A percentile compares a stretch with the other conserved stretches of the same genome.
Conservation (phyloP, 2,329 filamentous ascomycete genomes). For the Helminthosporium solani region DNA sequence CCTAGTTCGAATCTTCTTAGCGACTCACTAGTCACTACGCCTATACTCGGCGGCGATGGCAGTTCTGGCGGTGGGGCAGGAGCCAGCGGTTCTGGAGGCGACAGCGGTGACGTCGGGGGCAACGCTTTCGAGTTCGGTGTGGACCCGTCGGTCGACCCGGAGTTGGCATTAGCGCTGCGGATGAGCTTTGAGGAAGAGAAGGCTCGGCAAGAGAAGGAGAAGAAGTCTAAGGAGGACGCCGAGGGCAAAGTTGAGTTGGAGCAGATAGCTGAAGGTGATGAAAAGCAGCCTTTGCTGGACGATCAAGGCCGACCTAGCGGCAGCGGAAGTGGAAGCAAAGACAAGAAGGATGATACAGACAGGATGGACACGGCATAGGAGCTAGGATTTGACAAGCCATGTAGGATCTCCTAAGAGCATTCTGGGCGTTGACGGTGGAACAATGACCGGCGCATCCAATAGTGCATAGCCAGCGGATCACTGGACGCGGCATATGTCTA, state of each 20-base stretch:
- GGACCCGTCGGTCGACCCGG: slow-evolving; percentile 87
- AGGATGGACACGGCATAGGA: slow-evolving; percentile 86
- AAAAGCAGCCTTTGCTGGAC: slow-evolving; percentile 62
- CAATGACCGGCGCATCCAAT: slow-evolving; percentile 19
- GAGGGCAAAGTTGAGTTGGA: slow-evolving; percentile 76
- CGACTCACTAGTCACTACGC: slow-evolving; percentile 84
- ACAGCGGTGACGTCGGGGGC: slow-evolving; percentile 55
- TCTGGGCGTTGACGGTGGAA: slow-evolving; percentile 25
- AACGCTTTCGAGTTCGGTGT: slow-evolving; percentile 83
- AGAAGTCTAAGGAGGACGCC: slow-evolving; percentile 69
- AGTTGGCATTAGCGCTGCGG: slow-evolving; percentile 87
- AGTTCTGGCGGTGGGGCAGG: slow-evolving; percentile 60
- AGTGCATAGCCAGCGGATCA: neutral
- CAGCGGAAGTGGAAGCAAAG: slow-evolving; percentile 52
- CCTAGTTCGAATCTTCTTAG: slow-evolving; percentile 90
- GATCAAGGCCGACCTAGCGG: slow-evolving; percentile 64
- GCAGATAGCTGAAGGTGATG: slow-evolving; percentile 71
- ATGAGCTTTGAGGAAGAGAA: slow-evolving; percentile 99
- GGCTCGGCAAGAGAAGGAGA: slow-evolving; percentile 84
- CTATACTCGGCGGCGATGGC: slow-evolving; percentile 84
- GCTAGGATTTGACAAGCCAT: neutral
- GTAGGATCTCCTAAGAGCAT: slow-evolving; percentile 16
- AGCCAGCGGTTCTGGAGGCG: slow-evolving; percentile 52
- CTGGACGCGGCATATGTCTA: neutral
- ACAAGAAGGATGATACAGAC: slow-evolving; percentile 61